Conservation (phyloP, 345 rosid genomes). For the Salix suchowensis region DNA sequence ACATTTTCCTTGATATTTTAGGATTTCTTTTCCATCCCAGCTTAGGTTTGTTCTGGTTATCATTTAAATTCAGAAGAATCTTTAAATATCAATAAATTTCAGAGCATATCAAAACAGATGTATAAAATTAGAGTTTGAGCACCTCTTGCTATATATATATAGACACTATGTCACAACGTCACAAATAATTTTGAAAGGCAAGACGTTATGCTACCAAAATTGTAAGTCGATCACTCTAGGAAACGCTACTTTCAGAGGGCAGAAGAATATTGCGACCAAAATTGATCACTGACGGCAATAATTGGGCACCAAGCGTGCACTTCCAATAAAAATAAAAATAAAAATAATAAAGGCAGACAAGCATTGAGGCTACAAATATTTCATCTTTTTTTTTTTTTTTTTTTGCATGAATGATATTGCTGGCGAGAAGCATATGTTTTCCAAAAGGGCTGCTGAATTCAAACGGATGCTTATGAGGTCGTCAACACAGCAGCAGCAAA, state of each 20-base stretch:
- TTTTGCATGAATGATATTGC: not conserved
- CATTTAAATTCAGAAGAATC: no score
- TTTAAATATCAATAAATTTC: no score
- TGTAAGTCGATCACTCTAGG: not conserved
- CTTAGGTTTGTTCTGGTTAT: no score
- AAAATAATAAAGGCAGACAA: not conserved
- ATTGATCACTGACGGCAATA: conserved; percentile 39
- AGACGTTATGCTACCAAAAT: not conserved
- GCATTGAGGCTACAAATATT: conserved; percentile 4
- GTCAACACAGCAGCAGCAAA: conserved; percentile 12
- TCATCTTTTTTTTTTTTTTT: not conserved
- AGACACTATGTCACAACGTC: no score
- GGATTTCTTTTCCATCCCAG: no score
- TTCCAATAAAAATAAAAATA: conserved; percentile 18
- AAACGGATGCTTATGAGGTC: conserved; percentile 16
- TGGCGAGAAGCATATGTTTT: conserved; percentile 8
- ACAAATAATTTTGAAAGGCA: not conserved
- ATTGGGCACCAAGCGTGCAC: conserved; percentile 40
- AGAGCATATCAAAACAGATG: no score
- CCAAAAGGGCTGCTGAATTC: conserved; percentile 16
- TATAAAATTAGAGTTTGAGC: no score
- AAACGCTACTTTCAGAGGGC: not conserved
- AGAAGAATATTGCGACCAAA: not conserved
- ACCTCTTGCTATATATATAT: no score
- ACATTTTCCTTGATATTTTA: no score